Evolutionary conservation across 2,329 filamentous ascomycete species (phyloP), one percentile per base, ranked within the genome.

Genomic region (Pseudocercospora pini-densiflorae): DNA sequence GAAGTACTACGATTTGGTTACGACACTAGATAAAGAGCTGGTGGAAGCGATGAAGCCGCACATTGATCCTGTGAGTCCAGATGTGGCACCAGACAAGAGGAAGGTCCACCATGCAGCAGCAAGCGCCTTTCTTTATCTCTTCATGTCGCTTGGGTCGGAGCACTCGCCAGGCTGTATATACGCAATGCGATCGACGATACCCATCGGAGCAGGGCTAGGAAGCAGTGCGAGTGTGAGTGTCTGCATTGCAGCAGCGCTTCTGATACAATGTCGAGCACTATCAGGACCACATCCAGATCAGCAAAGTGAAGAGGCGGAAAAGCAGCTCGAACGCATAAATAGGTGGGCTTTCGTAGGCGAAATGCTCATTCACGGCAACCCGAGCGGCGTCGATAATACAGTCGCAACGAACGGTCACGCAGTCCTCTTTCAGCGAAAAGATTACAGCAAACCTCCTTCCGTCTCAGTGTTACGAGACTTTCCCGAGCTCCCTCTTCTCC

Each of bases 321-420:
- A 93, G 51, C 94, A 99, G 77, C 87, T 98, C 31, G 94, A 98
- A 81, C 89, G 94, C 70, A 97, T 99, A 81, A 99, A 99, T 79
- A 88, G 92, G 68, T 99, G 96, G 95, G 94, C 95, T 0, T 98
- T 97, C 79, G 95, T 99, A 0, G 91, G 91, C 24, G 95, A 99
- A 79, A 91, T 98, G 88, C 95, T 93, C 80, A 97, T 98, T 69
- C 95, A 99, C 77, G 95, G 94, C 43, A 98, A 97, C 76, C 95
- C 95, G 0, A 97, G 93, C 0, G 95, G 95, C 0, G 92, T 99
- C 51, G 95, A 99, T 81, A 99, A 99, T 79, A 99, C 95, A 2
- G 94, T 99, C 29, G 87, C 94, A 12, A 92, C 94, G 12, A 92
- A 96, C 74, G 95, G 95, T 64, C 97, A 97, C 81, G 95, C 94